Base-by-base conservation (phyloP, 441 rosid genomes). In the Populus hybrid region DNA sequence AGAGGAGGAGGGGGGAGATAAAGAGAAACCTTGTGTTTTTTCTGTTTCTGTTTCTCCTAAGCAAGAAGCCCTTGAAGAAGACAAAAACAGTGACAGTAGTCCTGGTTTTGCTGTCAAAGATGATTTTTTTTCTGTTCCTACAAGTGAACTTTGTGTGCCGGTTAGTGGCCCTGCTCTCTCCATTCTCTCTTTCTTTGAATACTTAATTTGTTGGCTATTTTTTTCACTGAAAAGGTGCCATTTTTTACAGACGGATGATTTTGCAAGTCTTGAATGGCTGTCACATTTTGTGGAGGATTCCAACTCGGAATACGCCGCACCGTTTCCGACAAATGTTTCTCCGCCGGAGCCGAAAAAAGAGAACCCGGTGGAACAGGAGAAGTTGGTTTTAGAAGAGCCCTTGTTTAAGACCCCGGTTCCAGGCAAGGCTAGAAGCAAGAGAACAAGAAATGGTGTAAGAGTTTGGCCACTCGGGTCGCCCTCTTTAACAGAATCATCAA, bases 251-350 rank as follows among this genome's bases (percentile, higher is more conserved):
- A 85, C 84, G 59, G 94, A 88, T 77, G 97, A 92, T 78, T 84
- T 90, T 76, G 90, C 83, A 75, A 87, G 89, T 83, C 94, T 95
- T 67, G 98, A 93, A 76, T 95, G 98, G 99, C 77, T 95, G 75
- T 95, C 98, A 69, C 93, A 90, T 83, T 88, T 95, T 59, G 95
- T 95, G 38, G 99, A 95, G 80, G 97, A 95, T 80, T 90, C 90
- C 76, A 88, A 87, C 79, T 84, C 95, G 77, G 93, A 88, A 77
- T 75, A 88, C 80, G 88, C 91, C 9, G 71, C 91, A 10, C 87
- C 91, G 0, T 87, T 81, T 68, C 90, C 89, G n/a, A 83, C 87
- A 80, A 91, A 80, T 69, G 23, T 75, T 16, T 20, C 74, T 20
- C 79, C 83, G 77, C 81, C 53, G 74, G 79, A 81, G 63, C 53